Conservation (phyloP, 352 stramenopile species). For the Phytophthora macrochlamydospora region DNA sequence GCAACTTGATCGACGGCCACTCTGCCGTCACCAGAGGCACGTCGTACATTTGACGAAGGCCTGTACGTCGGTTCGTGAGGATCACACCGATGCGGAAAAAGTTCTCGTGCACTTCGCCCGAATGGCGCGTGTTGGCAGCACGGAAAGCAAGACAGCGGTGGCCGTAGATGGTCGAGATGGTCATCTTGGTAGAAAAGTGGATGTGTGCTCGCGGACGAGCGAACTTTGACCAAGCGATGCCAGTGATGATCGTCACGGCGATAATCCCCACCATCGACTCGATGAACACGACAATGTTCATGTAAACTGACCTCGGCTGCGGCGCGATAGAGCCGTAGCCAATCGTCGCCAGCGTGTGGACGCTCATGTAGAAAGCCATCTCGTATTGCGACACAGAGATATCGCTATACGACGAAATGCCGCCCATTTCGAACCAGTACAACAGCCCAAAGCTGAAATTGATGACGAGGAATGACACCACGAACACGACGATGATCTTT, state of each 20-base stretch:
- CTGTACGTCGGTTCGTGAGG: slow-evolving; percentile 82
- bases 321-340: slow-evolving; percentile 80
- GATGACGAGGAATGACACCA: slow-evolving; percentile 68
- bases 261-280: slow-evolving; percentile 82
- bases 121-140: slow-evolving; percentile 80
- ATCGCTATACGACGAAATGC: slow-evolving; percentile 53
- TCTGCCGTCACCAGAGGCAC: slow-evolving; percentile 79
- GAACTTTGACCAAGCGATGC: slow-evolving; percentile 89
- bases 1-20: slow-evolving; percentile 85
- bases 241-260: slow-evolving; percentile 81
- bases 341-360: slow-evolving; percentile 84
- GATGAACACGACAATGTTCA: slow-evolving; percentile 82
- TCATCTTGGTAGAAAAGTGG: slow-evolving; percentile 77
- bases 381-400: slow-evolving; percentile 62
- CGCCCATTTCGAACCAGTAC: slow-evolving; percentile 53
- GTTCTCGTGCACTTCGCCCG: slow-evolving; percentile 81
- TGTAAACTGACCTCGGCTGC: slow-evolving; percentile 51
- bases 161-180: slow-evolving; percentile 72
- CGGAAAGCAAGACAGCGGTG: slow-evolving; percentile 83
- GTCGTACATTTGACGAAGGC: slow-evolving; percentile 82
- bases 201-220: slow-evolving; percentile 79
- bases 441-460: slow-evolving; percentile 69
- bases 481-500: slow-evolving; percentile 73
- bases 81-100: slow-evolving; percentile 87
- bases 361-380: slow-evolving; percentile 80